Base-by-base conservation (phyloP, 2,329 filamentous ascomycete genomes). In the Dryadomyces quercivorus region DNA sequence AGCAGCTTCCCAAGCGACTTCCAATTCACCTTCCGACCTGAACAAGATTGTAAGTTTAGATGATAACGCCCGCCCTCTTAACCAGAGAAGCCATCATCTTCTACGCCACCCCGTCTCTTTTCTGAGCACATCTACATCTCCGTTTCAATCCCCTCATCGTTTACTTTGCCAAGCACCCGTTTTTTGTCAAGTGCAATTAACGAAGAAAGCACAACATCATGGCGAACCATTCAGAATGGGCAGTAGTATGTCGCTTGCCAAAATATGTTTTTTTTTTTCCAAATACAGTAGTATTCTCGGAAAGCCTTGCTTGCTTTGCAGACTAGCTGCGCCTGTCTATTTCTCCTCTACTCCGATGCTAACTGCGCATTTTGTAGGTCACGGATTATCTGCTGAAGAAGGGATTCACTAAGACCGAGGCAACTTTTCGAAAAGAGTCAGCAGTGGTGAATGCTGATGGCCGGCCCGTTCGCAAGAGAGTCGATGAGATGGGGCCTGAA, bases 311-410 rank as follows among this genome's bases (percentile, higher is more conserved):
- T 4, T 31, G 26, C 26, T 31, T 31, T 31, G 26, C 26, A 31
- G 26, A 40, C 36, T 40, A 15, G 12, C 36, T 40, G 36, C 15
- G 36, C 5, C 36, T 40, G 36, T 40, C 36, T 40, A n/a, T 18
- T 44, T 18, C 10, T 42, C 16, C 10, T 15, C 12, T 42, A 9
- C 12, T n/a, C 38, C 12, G 3, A 6, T 18, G 8, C 42, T 44
- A 20, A 44, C 42, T 4, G 8, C 9, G 16, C 42, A 44, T 16
- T 44, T 13, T 42, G 4, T 51, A 82, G 79, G 79, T 98, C 3
- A 91, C 95, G 9, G 93, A 98, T 63, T 98, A 98, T 67, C 76
- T 98, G 1, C 81, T 90, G 2, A 98, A 98, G 68, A 91, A 96
- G 61, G 93, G 93, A 0, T 98, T 96, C 69, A 90, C 84, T 53